These are phyloP conservation scores for Syzygium syzygioides DNA, from an alignment of 441 rosid genomes.

Conservation along the genomic window DNA sequence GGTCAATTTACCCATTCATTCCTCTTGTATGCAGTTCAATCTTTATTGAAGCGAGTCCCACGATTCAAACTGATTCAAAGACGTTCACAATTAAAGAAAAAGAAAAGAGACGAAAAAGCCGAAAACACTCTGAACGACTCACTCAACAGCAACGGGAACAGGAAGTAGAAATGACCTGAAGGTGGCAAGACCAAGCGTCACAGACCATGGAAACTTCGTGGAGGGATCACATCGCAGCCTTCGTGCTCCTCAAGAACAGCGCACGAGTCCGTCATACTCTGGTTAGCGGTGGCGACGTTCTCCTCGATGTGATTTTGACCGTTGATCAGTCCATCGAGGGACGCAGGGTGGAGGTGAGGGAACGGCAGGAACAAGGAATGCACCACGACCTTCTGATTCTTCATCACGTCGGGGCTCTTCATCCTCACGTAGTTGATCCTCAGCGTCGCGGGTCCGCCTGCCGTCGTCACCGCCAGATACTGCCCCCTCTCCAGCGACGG, in stretches of 20 bases:
- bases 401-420: slow-evolving; percentile 13
- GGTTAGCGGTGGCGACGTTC: neutral
- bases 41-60: neutral
- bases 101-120: neutral
- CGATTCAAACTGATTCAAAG: neutral
- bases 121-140: neutral
- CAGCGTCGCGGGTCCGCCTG: neutral
- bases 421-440: slow-evolving; percentile 12
- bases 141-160: neutral
- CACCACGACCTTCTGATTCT: slow-evolving; percentile 6
- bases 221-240: neutral
- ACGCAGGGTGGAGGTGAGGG: neutral
- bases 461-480: slow-evolving; percentile 5
- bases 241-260: neutral
- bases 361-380: slow-evolving; percentile 9
- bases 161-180: neutral
- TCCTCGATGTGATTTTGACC: neutral
- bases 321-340: neutral
- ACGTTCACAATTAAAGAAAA: neutral
- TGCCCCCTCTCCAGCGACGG: slow-evolving; percentile 12
- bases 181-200: neutral
- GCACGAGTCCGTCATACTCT: neutral
- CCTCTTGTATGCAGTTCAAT: neutral
- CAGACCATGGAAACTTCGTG: neutral
- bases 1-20: neutral